These are phyloP conservation scores for Stipa capillata DNA, from an alignment of 176 grass and related monocot genomes.

Conservation along the genomic window DNA sequence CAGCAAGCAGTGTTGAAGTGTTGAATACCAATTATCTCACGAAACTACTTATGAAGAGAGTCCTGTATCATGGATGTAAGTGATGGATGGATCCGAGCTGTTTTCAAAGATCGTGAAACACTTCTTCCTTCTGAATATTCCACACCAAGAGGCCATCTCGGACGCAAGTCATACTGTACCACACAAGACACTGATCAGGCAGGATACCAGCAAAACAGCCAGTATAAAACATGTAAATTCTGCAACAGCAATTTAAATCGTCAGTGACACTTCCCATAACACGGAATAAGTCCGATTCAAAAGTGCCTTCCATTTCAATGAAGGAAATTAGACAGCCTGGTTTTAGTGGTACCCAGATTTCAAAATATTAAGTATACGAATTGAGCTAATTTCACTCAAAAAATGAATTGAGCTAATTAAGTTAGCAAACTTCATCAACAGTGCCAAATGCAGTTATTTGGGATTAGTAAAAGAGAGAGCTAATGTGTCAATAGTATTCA, in stretches of 20 bases:
- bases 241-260: not conserved
- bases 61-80: constrained; percentile 84
- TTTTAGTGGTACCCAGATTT: too few relatives aligned
- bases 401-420: too few relatives aligned
- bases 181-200: constrained; percentile 7
- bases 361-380: too few relatives aligned
- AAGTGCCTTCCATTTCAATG: not conserved
- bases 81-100: constrained; percentile 66
- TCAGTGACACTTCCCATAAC: not conserved
- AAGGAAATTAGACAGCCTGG: not conserved
- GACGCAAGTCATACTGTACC: constrained; percentile 68
- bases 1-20: not conserved
- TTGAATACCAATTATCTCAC: not conserved
- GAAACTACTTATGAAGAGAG: constrained; percentile 34
- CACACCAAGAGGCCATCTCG: constrained; percentile 88
- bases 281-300: not conserved
- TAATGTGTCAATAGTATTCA: not conserved
- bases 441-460: not conserved
- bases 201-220: not conserved
- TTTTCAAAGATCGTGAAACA: constrained; percentile 63
- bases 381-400: too few relatives aligned
- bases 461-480: not conserved
- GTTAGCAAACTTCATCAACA: not conserved
- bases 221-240: not conserved
- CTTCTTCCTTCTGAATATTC: constrained; percentile 76